phyloP scores from a whole-genome alignment of 306 rosid genomes.

The Boehmeria nivea region DNA sequence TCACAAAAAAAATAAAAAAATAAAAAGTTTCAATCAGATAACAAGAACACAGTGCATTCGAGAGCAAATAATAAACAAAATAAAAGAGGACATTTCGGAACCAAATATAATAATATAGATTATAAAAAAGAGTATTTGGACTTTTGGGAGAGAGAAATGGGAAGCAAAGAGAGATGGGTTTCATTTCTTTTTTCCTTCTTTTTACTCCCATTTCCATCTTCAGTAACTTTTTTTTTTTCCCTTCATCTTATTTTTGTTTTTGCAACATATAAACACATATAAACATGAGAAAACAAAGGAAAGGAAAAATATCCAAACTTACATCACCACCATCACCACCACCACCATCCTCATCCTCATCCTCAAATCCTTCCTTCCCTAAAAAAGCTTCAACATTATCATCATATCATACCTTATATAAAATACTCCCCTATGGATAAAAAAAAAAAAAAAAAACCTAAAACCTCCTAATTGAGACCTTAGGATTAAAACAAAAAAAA shows the following conservation, averaged over 20 bases:
- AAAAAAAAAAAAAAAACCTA: not conserved
- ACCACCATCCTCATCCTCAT: no score
- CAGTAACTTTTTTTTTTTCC: not conserved
- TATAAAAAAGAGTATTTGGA: no score
- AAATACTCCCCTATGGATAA: constrained; percentile 27
- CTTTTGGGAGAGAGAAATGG: constrained; percentile 16
- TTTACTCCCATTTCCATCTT: constrained; percentile 13
- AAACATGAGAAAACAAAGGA: constrained; percentile 25
- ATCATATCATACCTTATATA: constrained; percentile 28
- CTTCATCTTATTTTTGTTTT: constrained; percentile 40
- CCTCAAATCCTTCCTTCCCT: constrained; percentile 26
- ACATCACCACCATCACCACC: constrained; percentile 8
- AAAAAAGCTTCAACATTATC: constrained; percentile 31
- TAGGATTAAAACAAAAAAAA: constrained; percentile 17
- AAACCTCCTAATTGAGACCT: constrained; percentile 28
- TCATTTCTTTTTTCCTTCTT: no score
- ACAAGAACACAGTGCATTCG: no score
- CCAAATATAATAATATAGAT: no score
- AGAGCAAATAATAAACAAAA: not conserved
- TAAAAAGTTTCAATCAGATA: no score
- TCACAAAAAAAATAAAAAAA: no score
- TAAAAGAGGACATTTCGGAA: not conserved
- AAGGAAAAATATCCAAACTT: constrained; percentile 6
- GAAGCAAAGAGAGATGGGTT: constrained; percentile 16
- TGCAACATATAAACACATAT: constrained; percentile 54